Evolutionary conservation across 495 filamentous ascomycete genomes (phyloP).

Genomic region (Pyronema domesticum): DNA sequence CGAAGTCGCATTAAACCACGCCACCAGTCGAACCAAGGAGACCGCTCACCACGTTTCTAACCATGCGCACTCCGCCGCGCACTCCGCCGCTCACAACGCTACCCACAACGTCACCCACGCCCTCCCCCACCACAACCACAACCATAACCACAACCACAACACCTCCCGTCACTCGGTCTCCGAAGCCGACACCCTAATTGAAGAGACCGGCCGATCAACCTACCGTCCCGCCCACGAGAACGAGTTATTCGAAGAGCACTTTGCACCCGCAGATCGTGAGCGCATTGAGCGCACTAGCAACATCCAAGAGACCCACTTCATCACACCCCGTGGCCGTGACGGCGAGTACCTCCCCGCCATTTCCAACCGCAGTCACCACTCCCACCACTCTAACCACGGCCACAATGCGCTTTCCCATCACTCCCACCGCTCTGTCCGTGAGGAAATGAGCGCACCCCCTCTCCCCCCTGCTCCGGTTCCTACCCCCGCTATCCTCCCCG

Average conservation of each 20-base stretch:
- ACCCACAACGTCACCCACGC: neutral
- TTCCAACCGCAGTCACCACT: too few species aligned
- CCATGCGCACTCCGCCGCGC: neutral
- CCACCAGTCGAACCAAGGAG: neutral
- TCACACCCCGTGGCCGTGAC: neutral
- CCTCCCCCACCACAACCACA: neutral
- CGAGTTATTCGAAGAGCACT: slow-evolving; percentile 3
- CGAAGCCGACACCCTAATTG: neutral
- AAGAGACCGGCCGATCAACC: neutral
- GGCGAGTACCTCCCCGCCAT: neutral
- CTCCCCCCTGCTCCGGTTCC: neutral
- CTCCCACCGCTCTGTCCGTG: neutral
- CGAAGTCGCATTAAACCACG: neutral
- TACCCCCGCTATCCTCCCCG: too few species aligned
- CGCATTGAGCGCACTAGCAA: neutral
- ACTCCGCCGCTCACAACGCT: neutral
- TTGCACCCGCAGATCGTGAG: neutral
- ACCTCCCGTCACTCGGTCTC: neutral
- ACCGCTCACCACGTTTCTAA: neutral
- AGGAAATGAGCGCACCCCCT: neutral
- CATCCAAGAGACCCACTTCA: neutral
- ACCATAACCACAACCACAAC: neutral
- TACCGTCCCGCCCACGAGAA: neutral
- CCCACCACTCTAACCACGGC: too few species aligned
- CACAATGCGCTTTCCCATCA: too few species aligned